These are phyloP conservation scores for Skeletonema grethae DNA, from an alignment of 108 stramenopile genomes.

Conservation along the genomic window DNA sequence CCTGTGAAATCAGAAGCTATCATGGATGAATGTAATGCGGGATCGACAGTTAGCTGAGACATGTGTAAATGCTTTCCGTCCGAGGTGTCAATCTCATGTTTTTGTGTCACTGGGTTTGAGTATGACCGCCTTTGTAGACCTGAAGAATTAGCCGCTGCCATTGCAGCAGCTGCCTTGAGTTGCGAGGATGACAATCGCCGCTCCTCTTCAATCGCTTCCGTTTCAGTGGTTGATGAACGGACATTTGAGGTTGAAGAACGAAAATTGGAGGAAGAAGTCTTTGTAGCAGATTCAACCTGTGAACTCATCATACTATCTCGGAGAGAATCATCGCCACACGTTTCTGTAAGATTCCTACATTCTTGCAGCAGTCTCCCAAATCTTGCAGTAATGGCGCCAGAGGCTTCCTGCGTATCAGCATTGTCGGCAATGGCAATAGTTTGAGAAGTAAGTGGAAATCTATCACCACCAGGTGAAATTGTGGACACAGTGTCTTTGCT, in stretches of 20 bases:
- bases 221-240: not conserved
- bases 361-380: constrained; percentile 44
- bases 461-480: not conserved
- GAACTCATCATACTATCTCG: not conserved
- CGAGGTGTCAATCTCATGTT: not conserved
- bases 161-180: not conserved
- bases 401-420: constrained; percentile 4
- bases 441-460: not conserved
- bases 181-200: not conserved
- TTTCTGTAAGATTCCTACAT: constrained; percentile 42
- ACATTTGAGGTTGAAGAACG: not conserved
- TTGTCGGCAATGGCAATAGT: constrained; percentile 7
- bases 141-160: not conserved
- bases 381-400: constrained; percentile 20
- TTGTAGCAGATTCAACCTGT: not conserved
- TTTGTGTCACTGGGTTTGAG: not conserved
- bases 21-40: not conserved
- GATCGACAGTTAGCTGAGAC: constrained; percentile 1
- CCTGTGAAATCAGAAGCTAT: not conserved
- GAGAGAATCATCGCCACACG: constrained; percentile 13
- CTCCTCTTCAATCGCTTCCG: not conserved
- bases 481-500: not conserved
- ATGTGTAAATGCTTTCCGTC: not conserved
- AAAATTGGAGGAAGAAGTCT: not conserved
- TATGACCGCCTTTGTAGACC: not conserved